Evolutionary conservation across 2,329 filamentous ascomycete species (phyloP).

Genomic region (Arthrinium puccinioides): DNA sequence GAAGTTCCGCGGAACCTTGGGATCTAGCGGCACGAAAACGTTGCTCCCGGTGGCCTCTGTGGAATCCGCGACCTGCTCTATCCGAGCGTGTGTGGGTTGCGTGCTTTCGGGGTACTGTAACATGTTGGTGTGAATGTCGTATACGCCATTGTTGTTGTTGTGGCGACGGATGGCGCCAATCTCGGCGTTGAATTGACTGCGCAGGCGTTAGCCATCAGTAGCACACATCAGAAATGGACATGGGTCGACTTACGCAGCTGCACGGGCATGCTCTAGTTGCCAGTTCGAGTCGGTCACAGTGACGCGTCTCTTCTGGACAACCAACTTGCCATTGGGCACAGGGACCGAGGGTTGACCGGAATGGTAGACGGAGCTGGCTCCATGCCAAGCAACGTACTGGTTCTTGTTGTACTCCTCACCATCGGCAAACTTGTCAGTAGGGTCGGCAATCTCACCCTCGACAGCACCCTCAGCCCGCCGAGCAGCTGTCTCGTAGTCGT

Average conservation of each 20-base stretch:
- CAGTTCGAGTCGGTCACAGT: conserved; percentile 91
- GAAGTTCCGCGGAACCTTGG: conserved; percentile 47
- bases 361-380: conserved; percentile 92
- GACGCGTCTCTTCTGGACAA: conserved; percentile 76
- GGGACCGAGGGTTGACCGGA: conserved; percentile 72
- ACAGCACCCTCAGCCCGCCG: conserved; percentile 69
- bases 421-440: conserved; percentile 69
- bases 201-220: conserved; percentile 5
- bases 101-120: conserved; percentile 83
- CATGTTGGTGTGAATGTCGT: conserved; percentile 89
- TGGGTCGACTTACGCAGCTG: conserved; percentile 63
- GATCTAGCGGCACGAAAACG: conserved; percentile 39
- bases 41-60: conserved; percentile 19
- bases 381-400: conserved; percentile 97
- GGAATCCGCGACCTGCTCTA: conserved; percentile 56
- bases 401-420: conserved; percentile 96
- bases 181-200: conserved; percentile 74
- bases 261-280: conserved; percentile 90
- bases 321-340: conserved; percentile 65
- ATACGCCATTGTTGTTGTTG: conserved; percentile 72
- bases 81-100: conserved; percentile 81
- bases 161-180: conserved; percentile 61
- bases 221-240: conserved; percentile 9
- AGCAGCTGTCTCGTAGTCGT: conserved; percentile 81
- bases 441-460: conserved; percentile 88